A percentile compares a stretch with the other conserved stretches of the same genome.
Evolutionary conservation across 768 basidiomycete genomes (phyloP).

Genomic region (Termitomyces sp.): DNA sequence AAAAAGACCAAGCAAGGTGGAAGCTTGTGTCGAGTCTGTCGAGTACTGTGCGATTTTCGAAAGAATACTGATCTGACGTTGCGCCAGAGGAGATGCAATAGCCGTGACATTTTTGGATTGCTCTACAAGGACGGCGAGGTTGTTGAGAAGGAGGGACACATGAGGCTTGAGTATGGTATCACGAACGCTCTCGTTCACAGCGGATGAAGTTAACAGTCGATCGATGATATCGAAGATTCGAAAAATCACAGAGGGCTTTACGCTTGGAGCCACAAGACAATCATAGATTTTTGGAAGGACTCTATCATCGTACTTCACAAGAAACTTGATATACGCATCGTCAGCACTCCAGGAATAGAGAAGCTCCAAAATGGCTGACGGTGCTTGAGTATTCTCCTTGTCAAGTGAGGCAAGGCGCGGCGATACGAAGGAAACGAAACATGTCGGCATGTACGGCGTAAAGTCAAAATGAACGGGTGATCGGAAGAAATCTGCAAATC

Average conservation of each 20-base stretch:
- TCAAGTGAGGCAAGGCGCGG: slow-evolving; percentile 75
- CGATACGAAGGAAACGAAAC: slow-evolving; percentile 70
- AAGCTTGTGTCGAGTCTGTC: slow-evolving; percentile 64
- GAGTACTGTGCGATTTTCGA: slow-evolving; percentile 76
- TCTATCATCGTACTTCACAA: slow-evolving; percentile 64
- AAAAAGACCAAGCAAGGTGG: slow-evolving; percentile 66
- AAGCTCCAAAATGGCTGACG: slow-evolving; percentile 83
- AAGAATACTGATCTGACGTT: slow-evolving; percentile 79
- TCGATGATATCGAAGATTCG: slow-evolving; percentile 86
- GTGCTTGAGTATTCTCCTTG: slow-evolving; percentile 86
- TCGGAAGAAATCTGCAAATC: slow-evolving; percentile 85
- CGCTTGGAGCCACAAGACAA: slow-evolving; percentile 76
- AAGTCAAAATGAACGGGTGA: slow-evolving; percentile 72
- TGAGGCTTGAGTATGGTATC: slow-evolving; percentile 61
- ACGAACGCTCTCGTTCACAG: slow-evolving; percentile 42
- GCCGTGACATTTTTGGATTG: slow-evolving; percentile 44
- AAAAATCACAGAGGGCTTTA: slow-evolving; percentile 80
- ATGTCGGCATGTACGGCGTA: slow-evolving; percentile 55
- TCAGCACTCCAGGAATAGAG: slow-evolving; percentile 73
- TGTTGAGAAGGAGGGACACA: slow-evolving; percentile 63
- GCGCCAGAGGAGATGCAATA: slow-evolving; percentile 60
- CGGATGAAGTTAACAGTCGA: slow-evolving; percentile 51
- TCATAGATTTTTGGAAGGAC: slow-evolving; percentile 76
- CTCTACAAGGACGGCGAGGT: slow-evolving; percentile 66
- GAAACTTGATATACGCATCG: slow-evolving; percentile 49